Base-by-base conservation (phyloP, 2,329 filamentous ascomycete genomes). In the Curvularia hawaiiensis region DNA sequence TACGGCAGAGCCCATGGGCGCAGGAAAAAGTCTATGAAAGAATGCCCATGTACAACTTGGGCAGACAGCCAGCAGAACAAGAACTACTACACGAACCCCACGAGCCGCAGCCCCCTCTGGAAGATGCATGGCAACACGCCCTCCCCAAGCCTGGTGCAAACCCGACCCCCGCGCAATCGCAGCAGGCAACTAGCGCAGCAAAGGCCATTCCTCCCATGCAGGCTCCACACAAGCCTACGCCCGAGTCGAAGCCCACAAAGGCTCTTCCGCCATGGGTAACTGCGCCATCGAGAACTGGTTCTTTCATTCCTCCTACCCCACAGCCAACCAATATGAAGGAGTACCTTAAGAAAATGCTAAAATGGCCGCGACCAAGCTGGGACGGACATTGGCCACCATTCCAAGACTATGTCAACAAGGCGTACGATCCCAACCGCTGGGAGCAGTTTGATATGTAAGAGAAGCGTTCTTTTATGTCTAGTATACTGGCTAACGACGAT, bases 381-480 rank as follows among this genome's bases (percentile, higher is more conserved):
- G 58, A 69, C 43, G 73, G 68, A 11, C 79, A 82, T 61, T 80
- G 77, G 76, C 79, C 79, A 33, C 75, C 78, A 3, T 81, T 79
- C 61, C 65, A 64, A n/a, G 75, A 77, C 33, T 82, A 80, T 50
- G 61, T 71, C 9, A 60, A 76, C 51, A 74, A 70, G 51, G 77
- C 77, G 28, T 82, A 81, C 58, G 79, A 81, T 63, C 79, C 79
- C 2, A 81, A 81, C 61, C 70, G 79, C 26, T 82, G 79, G 79
- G 79, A 82, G 65, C 71, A 75, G 18, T 80, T 81, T 61, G 65
- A 73, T 4, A 72, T 73, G 75, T 76, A 60, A 50, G 63, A 44
- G 75, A 60, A 50, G 63, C 47, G 28, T 35, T 38, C 22, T 24
- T 24, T 24, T 4, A 24, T 47, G 8, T 31, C 10, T 6, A 41